Base-by-base conservation (phyloP, 192 early-diverging fungal genomes). In the Cladochytrium replicatum region DNA sequence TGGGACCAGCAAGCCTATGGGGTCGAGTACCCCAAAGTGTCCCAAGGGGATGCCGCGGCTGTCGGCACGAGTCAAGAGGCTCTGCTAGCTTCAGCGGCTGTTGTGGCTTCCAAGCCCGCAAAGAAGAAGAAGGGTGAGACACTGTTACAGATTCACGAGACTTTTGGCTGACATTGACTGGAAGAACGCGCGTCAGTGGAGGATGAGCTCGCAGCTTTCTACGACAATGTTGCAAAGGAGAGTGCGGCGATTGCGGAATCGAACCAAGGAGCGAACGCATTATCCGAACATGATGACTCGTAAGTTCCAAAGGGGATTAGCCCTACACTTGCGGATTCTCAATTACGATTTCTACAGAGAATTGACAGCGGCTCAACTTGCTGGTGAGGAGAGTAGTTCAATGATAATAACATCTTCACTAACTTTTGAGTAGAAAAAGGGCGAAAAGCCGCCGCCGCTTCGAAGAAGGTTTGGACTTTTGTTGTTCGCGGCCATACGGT, bases 171-270 rank as follows among this genome's bases (percentile, higher is more conserved):
- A 43, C 2, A 19, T 24, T 41, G 1, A 44, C 47, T 22, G 51
- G 45, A 8, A 34, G 38, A 11, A 32, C 2, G 22, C 43, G 39
- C 15, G 4, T 2, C 38, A 24, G 22, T 77, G 5, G 70, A 69
- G n/a, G 78, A 82, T 56, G 80, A 77, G 42, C 43, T 84, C 29
- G 68, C 67, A 39, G 82, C 74, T 5, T 82, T 82, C 52, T 74
- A 81, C 54, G 72, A 71, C 27, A 63, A 74, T 26, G 67, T 73
- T 60, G 74, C 31, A 24, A 41, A 5, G 15, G 25, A 29, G 29
- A 13, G 19, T 48, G 47, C 13, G 43, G 50, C 24, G 21, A 41
- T 42, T 25, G 31, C 5, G 8, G 54, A 6, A 25, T 26, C 54
- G 22, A 21, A 29, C 4, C 21, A 15, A 19, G 26, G 24, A 17